These are phyloP conservation scores for Solanum pimpinellifolium DNA, from an alignment of 257 asterid species.

Conservation along the genomic window DNA sequence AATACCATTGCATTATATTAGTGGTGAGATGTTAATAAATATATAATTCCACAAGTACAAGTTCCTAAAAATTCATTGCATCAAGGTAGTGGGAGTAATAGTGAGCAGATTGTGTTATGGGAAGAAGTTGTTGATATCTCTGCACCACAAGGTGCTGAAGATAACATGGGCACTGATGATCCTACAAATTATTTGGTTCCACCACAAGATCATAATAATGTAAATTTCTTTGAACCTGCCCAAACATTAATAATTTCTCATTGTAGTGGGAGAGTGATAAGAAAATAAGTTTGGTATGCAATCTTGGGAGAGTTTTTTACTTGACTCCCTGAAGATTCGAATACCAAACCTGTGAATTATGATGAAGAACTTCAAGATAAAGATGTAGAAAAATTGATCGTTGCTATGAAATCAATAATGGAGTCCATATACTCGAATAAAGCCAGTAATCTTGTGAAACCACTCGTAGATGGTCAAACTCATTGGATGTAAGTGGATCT, in stretches of 20 bases:
- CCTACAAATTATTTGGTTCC: background rate
- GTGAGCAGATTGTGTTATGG: background rate
- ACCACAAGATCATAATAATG: background rate
- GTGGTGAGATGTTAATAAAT: background rate
- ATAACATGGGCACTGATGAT: background rate
- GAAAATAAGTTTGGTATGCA: background rate
- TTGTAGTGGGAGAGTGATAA: background rate
- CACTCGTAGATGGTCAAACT: background rate
- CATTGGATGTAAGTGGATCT: background rate
- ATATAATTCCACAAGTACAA: background rate
- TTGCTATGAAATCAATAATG: too few species aligned
- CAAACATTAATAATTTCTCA: background rate
- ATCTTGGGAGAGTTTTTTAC: background rate
- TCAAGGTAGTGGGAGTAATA: background rate
- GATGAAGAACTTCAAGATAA: background rate
- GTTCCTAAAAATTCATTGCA: background rate
- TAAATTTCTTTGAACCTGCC: background rate
- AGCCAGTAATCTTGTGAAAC: background rate
- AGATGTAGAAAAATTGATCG: too few species aligned
- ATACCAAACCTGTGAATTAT: background rate
- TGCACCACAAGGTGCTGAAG: background rate
- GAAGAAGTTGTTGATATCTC: background rate
- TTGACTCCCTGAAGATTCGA: background rate
- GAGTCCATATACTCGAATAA: background rate
- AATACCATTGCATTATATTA: background rate